Conservation (phyloP, 371 early-diverging fungal genomes). For the Funneliformis caledonium region DNA sequence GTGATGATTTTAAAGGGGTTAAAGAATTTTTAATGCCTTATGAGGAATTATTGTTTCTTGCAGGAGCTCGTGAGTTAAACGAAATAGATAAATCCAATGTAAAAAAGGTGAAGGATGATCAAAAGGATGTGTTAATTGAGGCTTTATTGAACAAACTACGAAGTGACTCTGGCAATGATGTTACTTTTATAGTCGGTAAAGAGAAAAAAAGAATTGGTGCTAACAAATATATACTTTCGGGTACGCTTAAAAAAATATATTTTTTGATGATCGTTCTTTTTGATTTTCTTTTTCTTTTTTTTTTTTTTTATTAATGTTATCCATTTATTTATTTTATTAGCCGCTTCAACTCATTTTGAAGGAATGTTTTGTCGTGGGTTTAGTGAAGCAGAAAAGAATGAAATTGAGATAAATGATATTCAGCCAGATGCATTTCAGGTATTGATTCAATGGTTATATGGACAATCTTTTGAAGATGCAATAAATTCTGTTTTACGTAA, state of each 20-base stretch:
- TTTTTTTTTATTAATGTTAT: background rate
- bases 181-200: background rate
- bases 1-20: too few species aligned
- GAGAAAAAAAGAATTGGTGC: conserved; percentile 11
- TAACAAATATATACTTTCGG: conserved; percentile 18
- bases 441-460: conserved; percentile 17
- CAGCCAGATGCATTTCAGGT: background rate
- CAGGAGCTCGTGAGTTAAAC: background rate
- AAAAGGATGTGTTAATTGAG: background rate
- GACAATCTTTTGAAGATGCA: conserved; percentile 13
- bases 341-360: background rate
- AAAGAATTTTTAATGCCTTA: background rate
- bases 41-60: background rate
- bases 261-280: too few species aligned
- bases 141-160: background rate
- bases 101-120: background rate
- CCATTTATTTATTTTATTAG: background rate
- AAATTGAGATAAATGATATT: background rate
- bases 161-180: background rate
- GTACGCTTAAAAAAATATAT: background rate
- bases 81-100: background rate
- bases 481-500: background rate
- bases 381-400: background rate
- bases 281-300: background rate
- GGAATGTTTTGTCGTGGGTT: background rate